phyloP scores from a whole-genome alignment of 345 rosid species.

The Aquilaria sinensis region DNA sequence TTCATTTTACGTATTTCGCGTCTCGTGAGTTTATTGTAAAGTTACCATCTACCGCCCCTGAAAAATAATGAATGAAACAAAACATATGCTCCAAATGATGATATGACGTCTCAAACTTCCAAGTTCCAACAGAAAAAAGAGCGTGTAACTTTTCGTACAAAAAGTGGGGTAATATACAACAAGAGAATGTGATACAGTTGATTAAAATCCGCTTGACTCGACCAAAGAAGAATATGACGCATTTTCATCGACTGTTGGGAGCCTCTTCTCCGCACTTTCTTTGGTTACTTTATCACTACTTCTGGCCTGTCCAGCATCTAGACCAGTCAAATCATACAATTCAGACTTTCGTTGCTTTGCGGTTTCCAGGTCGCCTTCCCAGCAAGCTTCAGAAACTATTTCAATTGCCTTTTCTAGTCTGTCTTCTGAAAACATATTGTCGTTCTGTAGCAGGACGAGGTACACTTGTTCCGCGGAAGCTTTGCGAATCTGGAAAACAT shows the following conservation, averaged over 20 bases:
- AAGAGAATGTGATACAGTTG: neutral
- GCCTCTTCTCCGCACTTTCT: constrained; percentile 16
- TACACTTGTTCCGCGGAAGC: constrained; percentile 70
- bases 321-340: constrained; percentile 53
- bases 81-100: too few species aligned
- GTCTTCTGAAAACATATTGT: constrained; percentile 45
- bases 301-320: constrained; percentile 31
- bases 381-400: constrained; percentile 54
- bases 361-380: constrained; percentile 68
- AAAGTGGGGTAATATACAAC: too few species aligned
- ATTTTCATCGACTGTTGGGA: constrained; percentile 54
- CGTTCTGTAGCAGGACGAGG: constrained; percentile 67
- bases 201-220: constrained; percentile 73
- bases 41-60: too few species aligned
- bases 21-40: too few species aligned
- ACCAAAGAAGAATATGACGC: constrained; percentile 83
- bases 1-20: too few species aligned
- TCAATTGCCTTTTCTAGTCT: constrained; percentile 56
- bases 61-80: too few species aligned
- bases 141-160: too few species aligned
- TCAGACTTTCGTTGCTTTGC: constrained; percentile 43
- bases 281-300: constrained; percentile 18
- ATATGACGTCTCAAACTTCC: too few species aligned
- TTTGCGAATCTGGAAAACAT: constrained; percentile 58
- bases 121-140: too few species aligned